Conservation (phyloP, 139 green algal genomes). For the Gonium pectorale region DNA sequence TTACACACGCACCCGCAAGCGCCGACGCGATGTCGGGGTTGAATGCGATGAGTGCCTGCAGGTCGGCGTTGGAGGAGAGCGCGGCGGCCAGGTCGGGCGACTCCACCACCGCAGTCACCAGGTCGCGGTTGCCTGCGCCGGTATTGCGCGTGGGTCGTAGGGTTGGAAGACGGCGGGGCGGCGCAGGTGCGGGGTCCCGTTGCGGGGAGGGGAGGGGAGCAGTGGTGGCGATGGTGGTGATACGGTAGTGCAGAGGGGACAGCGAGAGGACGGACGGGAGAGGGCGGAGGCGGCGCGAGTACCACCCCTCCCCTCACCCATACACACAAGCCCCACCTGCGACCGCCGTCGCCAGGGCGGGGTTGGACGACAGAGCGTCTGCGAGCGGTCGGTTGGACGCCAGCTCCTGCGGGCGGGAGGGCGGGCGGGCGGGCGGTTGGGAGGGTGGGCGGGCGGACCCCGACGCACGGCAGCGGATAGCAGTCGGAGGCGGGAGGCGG, state of each 20-base stretch:
- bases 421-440: neutral
- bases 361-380: conserved; percentile 8
- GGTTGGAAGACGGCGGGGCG: too few relatives aligned
- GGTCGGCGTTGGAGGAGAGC: conserved; percentile 8
- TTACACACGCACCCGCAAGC: conserved; percentile 14
- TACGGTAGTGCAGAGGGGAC: too few relatives aligned
- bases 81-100: neutral
- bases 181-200: too few relatives aligned
- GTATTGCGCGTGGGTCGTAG: too few relatives aligned
- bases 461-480: too few relatives aligned
- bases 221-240: too few relatives aligned
- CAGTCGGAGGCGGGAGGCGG: too few relatives aligned
- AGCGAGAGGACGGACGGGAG: too few relatives aligned
- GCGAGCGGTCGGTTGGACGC: conserved; percentile 9
- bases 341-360: neutral
- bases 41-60: neutral
- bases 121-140: conserved; percentile 28
- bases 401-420: neutral
- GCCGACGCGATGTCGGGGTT: conserved; percentile 7
- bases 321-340: neutral
- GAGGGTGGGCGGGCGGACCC: neutral
- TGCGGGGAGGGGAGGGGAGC: too few relatives aligned
- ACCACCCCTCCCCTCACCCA: too few relatives aligned
- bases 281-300: neutral
- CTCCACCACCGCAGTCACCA: neutral